Evolutionary conservation across 148 eudicot genomes (phyloP).

Genomic region (Vaccinium vitisidaea): DNA sequence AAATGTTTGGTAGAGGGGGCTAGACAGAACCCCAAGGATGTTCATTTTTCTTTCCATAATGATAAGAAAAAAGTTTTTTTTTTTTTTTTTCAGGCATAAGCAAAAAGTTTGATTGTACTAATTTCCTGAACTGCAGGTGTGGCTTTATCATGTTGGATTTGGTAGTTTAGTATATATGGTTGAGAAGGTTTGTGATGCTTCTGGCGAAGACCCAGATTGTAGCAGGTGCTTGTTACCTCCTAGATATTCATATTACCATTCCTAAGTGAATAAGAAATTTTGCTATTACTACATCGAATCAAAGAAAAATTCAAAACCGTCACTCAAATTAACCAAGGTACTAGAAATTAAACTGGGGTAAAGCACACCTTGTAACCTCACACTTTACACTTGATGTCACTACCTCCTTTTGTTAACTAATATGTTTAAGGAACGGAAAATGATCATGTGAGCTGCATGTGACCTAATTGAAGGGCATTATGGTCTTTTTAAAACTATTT

Average conservation of each 20-base stretch:
- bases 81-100: too few relatives aligned
- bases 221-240: slow-evolving; percentile 55
- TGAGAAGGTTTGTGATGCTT: slow-evolving; percentile 82
- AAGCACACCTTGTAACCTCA: neutral
- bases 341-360: neutral
- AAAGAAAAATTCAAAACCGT: neutral
- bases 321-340: neutral
- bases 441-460: neutral
- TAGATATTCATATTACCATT: neutral
- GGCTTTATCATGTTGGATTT: slow-evolving; percentile 64
- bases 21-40: neutral
- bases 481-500: neutral
- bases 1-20: neutral
- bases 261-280: neutral
- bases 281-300: neutral
- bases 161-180: slow-evolving; percentile 56
- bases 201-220: slow-evolving; percentile 92
- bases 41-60: neutral
- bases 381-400: neutral
- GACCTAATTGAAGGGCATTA: neutral
- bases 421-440: neutral
- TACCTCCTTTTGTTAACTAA: neutral
- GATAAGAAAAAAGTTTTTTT: neutral
- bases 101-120: neutral
- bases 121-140: slow-evolving; percentile 56